A percentile compares a stretch with the other conserved stretches of the same genome.
Evolutionary conservation across 768 basidiomycete species (phyloP).

Genomic region (Mycena venus): DNA sequence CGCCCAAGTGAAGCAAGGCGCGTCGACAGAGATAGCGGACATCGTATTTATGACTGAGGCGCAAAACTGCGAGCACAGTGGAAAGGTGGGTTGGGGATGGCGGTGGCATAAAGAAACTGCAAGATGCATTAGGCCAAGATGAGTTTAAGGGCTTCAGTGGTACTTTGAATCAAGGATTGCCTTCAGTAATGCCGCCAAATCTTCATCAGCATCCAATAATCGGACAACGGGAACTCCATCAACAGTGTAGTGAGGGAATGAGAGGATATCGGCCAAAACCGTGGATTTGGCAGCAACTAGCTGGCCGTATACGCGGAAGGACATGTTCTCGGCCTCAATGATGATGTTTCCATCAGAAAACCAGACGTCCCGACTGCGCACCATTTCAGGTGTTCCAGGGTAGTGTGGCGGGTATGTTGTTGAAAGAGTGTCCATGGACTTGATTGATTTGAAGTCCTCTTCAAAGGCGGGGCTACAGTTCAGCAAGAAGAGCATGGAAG

Average conservation of each 20-base stretch:
- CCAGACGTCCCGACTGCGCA: neutral
- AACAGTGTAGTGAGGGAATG: neutral
- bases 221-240: neutral
- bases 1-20: neutral
- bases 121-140: neutral
- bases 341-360: constrained; percentile 1
- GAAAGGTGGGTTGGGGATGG: neutral
- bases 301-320: neutral
- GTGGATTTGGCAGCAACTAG: neutral
- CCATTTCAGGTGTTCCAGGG: neutral
- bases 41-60: neutral
- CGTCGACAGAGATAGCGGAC: neutral
- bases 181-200: constrained; percentile 4
- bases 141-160: neutral
- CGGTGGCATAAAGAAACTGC: neutral
- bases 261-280: neutral
- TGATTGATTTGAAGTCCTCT: too few species aligned
- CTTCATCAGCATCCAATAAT: neutral
- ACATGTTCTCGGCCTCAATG: neutral
- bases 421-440: too few species aligned
- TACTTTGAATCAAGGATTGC: constrained; percentile 18
- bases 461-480: too few species aligned
- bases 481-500: too few species aligned
- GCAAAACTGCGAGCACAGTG: neutral
- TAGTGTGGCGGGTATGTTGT: too few species aligned